phyloP scores from a whole-genome alignment of 2,329 filamentous ascomycete genomes.

The Colletotrichum orchidophilum region DNA sequence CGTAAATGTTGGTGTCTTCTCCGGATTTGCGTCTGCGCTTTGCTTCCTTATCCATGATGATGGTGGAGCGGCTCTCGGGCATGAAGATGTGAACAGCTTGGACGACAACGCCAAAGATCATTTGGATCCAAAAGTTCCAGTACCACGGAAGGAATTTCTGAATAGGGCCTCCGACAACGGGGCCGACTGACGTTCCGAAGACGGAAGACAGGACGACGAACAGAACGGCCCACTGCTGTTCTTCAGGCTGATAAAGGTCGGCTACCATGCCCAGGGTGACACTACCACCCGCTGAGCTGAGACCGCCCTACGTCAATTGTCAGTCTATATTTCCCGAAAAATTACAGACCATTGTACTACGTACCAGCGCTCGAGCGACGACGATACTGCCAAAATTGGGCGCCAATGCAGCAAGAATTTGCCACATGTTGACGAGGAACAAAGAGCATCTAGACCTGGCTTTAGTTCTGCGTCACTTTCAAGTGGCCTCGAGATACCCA shows the following conservation, averaged over 20 bases:
- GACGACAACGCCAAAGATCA: conserved; percentile 63
- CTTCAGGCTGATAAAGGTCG: conserved; percentile 67
- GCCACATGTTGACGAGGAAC: conserved; percentile 64
- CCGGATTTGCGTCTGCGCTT: conserved; percentile 60
- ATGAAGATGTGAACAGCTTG: conserved; percentile 61
- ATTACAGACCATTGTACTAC: not conserved
- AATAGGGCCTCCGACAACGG: conserved; percentile 63
- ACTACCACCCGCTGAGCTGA: conserved; percentile 71
- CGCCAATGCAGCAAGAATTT: conserved; percentile 55
- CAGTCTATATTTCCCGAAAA: not conserved
- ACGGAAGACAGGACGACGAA: conserved; percentile 68
- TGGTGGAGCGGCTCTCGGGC: conserved; percentile 66
- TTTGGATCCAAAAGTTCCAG: conserved; percentile 72
- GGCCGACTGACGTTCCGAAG: conserved; percentile 62
- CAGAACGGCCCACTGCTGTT: conserved; percentile 68
- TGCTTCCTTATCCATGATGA: conserved; percentile 67
- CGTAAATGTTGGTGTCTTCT: conserved; percentile 52
- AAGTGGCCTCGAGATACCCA: conserved; percentile 38
- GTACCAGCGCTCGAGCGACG: conserved; percentile 47
- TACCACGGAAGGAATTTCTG: conserved; percentile 58
- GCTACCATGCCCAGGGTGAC: conserved; percentile 73
- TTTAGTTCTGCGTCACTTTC: not conserved
- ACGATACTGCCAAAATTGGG: conserved; percentile 52
- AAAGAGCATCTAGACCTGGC: conserved; percentile 38
- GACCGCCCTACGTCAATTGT: conserved; percentile 53